These are phyloP conservation scores for Mycena metata DNA, from an alignment of 768 basidiomycete genomes.

Conservation along the genomic window DNA sequence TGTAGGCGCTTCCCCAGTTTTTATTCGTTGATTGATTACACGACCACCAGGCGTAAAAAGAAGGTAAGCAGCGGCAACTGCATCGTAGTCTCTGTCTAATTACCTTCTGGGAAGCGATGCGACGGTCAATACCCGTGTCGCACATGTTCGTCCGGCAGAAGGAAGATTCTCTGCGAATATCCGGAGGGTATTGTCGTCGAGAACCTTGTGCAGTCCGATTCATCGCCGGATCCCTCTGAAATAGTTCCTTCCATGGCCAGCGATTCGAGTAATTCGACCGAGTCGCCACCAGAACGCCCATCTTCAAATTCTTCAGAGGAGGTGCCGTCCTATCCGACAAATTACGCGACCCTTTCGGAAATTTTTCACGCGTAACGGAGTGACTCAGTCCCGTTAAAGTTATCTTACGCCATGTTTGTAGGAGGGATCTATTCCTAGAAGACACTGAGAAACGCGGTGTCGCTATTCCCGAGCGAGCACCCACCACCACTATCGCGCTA, in stretches of 20 bases:
- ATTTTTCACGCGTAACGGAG: conserved; percentile 7
- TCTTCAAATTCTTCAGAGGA: not conserved
- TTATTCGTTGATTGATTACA: not conserved
- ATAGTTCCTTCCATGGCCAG: too few relatives aligned
- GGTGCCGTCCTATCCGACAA: not conserved
- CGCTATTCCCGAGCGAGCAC: not conserved
- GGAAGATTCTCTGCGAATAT: conserved; percentile 22
- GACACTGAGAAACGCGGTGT: conserved; percentile 4
- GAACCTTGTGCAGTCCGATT: not conserved
- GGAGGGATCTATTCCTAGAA: conserved; percentile 17
- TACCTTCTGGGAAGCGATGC: conserved; percentile 8
- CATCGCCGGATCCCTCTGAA: not conserved
- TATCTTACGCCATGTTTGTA: not conserved
- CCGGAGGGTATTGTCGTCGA: not conserved
- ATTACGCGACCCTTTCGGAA: not conserved
- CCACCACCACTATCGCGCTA: not conserved
- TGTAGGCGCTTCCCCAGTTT: not conserved
- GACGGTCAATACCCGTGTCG: conserved; percentile 26
- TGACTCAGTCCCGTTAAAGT: not conserved
- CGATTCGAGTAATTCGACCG: too few relatives aligned
- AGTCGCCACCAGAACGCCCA: too few relatives aligned
- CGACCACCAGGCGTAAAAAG: conserved; percentile 25
- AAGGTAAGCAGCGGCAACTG: conserved; percentile 6
- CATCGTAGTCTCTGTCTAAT: not conserved
- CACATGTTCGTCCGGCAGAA: conserved; percentile 13